These are phyloP conservation scores for Ophiocordyceps camponoti-floridani DNA, from an alignment of 2,329 filamentous ascomycete genomes.

Conservation along the genomic window DNA sequence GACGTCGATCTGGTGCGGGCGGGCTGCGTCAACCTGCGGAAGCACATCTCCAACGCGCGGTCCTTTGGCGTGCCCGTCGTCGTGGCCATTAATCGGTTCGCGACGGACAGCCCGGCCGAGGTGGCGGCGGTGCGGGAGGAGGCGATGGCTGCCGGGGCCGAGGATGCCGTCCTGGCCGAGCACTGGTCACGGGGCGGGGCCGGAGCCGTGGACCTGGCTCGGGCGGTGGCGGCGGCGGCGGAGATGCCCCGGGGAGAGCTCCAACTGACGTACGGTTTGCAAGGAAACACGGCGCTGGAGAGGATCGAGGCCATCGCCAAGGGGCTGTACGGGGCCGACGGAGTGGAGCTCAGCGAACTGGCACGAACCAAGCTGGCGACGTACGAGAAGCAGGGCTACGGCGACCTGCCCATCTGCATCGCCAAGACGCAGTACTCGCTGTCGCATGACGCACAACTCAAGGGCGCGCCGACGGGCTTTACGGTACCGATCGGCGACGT, in stretches of 20 bases:
- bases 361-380: slow-evolving; percentile 94
- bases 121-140: slow-evolving; percentile 80
- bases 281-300: slow-evolving; percentile 57
- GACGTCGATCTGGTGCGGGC: slow-evolving; percentile 80
- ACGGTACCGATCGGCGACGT: slow-evolving; percentile 91
- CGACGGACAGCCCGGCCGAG: slow-evolving; percentile 85
- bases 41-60: slow-evolving; percentile 85
- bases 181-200: slow-evolving; percentile 94
- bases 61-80: slow-evolving; percentile 84
- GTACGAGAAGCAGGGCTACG: slow-evolving; percentile 82
- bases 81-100: slow-evolving; percentile 93
- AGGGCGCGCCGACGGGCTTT: slow-evolving; percentile 89
- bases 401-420: slow-evolving; percentile 85
- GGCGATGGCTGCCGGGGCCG: slow-evolving; percentile 76
- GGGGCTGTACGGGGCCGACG: slow-evolving; percentile 84
- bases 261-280: slow-evolving; percentile 67
- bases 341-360: slow-evolving; percentile 82
- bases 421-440: slow-evolving; percentile 98
- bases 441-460: slow-evolving; percentile 79
- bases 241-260: slow-evolving; percentile 58
- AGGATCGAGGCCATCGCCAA: slow-evolving; percentile 82
- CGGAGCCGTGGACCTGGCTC: slow-evolving; percentile 76
- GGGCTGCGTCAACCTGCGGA: slow-evolving; percentile 85
- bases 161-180: slow-evolving; percentile 83
- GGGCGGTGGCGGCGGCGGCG: slow-evolving; percentile 64